These are phyloP conservation scores for Ambispora gerdemannii DNA, from an alignment of 192 early-diverging fungal species.

Conservation along the genomic window DNA sequence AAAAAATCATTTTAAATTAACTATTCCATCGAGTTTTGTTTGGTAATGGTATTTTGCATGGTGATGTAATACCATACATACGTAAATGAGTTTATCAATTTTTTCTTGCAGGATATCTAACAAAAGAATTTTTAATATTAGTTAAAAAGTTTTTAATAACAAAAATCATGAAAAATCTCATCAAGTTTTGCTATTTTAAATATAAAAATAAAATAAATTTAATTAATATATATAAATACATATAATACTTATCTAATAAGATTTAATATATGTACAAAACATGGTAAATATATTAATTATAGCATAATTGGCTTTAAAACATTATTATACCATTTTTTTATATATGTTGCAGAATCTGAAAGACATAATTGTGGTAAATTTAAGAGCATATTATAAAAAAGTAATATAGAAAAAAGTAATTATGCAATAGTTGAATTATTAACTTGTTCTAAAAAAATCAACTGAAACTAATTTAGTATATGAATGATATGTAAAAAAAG, in stretches of 20 bases:
- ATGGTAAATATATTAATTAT: conserved; percentile 5
- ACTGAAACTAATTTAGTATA: conserved; percentile 2
- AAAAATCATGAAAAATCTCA: background rate
- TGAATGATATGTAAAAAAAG: background rate
- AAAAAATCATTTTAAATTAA: background rate
- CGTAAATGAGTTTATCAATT: background rate
- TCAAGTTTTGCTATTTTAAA: background rate
- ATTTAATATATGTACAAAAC: background rate
- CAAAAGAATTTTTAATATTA: background rate
- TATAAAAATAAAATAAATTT: too few species aligned
- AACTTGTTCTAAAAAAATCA: conserved; percentile 15
- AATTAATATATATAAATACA: background rate
- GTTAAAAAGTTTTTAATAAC: background rate
- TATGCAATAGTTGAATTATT: background rate
- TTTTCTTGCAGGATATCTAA: background rate
- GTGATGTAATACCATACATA: conserved; percentile 4
- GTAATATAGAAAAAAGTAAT: background rate
- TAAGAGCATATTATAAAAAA: background rate
- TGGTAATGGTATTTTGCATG: background rate
- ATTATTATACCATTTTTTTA: background rate
- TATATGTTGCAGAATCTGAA: background rate
- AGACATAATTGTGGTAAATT: conserved; percentile 4
- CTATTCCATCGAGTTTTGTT: background rate
- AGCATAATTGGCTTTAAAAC: background rate
- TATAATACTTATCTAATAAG: background rate